phyloP scores from a whole-genome alignment of 2,329 filamentous ascomycete genomes.

The Dactylellina haptotyla region DNA sequence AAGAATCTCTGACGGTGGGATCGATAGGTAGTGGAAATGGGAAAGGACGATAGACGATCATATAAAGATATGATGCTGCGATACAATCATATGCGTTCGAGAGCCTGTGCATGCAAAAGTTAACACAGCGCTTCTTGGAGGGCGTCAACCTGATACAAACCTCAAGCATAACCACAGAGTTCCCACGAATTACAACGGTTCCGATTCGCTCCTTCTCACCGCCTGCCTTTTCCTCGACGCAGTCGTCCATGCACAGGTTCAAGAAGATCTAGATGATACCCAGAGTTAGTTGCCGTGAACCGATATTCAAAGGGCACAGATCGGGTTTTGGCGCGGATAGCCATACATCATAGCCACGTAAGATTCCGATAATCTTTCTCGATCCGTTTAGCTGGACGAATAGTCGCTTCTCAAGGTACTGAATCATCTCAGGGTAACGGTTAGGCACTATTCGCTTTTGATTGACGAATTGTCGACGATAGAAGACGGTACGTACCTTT shows the following conservation, averaged over 20 bases:
- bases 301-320: neutral
- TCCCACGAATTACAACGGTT: conserved; percentile 97
- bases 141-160: conserved; percentile 61
- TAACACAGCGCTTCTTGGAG: neutral
- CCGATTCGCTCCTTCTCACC: conserved; percentile 90
- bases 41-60: neutral
- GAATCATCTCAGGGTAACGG: conserved; percentile 33
- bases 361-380: conserved; percentile 92
- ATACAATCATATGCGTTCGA: conserved; percentile 52
- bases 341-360: conserved; percentile 91
- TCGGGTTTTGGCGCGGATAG: neutral
- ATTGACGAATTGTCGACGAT: conserved; percentile 13
- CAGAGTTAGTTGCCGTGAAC: neutral
- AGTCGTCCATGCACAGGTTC: conserved; percentile 97
- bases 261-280: conserved; percentile 79
- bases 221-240: conserved; percentile 90
- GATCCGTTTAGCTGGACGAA: conserved; percentile 98
- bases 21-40: neutral
- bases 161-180: conserved; percentile 98
- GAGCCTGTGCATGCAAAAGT: conserved; percentile 25
- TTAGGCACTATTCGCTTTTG: conserved; percentile 27
- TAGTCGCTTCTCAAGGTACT: conserved; percentile 99
- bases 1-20: neutral
- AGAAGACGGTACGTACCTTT: conserved; percentile 72
- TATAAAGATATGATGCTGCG: neutral